A percentile compares a stretch with the other conserved stretches of the same genome.
These are phyloP conservation scores for Aspergillus cavernicola DNA, from an alignment of 495 filamentous ascomycete species.

Conservation along the genomic window DNA sequence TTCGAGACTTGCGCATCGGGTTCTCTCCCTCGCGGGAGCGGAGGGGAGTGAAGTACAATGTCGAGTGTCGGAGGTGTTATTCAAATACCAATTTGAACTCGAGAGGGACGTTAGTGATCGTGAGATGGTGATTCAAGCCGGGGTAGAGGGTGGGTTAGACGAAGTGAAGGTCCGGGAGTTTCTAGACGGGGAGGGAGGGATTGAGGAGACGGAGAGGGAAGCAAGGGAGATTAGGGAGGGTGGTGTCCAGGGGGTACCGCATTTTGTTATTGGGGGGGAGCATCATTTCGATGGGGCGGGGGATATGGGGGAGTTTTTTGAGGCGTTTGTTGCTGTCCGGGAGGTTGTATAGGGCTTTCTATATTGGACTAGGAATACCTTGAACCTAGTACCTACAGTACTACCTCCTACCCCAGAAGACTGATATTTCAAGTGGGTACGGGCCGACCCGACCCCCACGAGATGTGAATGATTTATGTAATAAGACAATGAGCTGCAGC, in stretches of 20 bases:
- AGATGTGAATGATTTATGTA: no score
- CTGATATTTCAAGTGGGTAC: no score
- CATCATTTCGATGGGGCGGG: conserved; percentile 10
- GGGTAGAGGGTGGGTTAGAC: conserved; percentile 10
- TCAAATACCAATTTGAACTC: conserved; percentile 20
- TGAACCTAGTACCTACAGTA: no score
- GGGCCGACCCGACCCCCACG: no score
- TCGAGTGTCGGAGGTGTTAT: conserved; percentile 11
- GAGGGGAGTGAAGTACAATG: conserved; percentile 8
- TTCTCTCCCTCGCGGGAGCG: neutral
- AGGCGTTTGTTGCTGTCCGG: no score
- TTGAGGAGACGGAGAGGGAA: conserved; percentile 6
- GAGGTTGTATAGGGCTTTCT: no score
- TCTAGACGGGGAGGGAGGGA: conserved; percentile 8
- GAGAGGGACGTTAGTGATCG: conserved; percentile 20
- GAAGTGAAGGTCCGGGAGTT: conserved; percentile 6
- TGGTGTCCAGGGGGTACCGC: conserved; percentile 17
- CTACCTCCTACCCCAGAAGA: no score
- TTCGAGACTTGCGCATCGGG: conserved; percentile 19
- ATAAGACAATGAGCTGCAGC: no score
- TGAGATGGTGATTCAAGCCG: conserved; percentile 13
- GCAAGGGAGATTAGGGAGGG: neutral
- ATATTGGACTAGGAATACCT: no score
- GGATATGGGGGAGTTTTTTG: conserved; percentile 17
- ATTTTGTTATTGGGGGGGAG: conserved; percentile 13